Evolutionary conservation across 2,329 filamentous ascomycete genomes (phyloP).

Genomic region (Cyphellophora europaea): DNA sequence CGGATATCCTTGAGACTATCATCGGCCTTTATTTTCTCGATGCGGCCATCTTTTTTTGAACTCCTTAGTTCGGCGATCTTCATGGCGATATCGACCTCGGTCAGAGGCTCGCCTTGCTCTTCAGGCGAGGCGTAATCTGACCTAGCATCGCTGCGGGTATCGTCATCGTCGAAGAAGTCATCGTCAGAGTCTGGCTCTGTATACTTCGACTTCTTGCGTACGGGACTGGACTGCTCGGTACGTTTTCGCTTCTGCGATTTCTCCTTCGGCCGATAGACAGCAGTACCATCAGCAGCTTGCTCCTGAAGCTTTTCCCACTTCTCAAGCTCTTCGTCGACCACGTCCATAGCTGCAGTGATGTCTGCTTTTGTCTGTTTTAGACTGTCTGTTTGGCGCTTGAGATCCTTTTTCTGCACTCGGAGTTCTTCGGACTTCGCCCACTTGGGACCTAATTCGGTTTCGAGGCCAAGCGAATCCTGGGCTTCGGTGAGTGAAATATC

Average conservation of each 20-base stretch:
- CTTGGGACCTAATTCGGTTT: slow-evolving; percentile 22
- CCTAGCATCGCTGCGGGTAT: slow-evolving; percentile 16
- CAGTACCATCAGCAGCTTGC: slow-evolving; percentile 30
- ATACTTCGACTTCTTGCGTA: slow-evolving; percentile 5
- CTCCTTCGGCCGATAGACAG: slow-evolving; percentile 28
- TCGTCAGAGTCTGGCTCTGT: slow-evolving; percentile 17
- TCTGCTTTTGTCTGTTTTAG: slow-evolving; percentile 42
- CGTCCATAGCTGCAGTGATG: slow-evolving; percentile 25
- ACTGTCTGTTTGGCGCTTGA: slow-evolving; percentile 58
- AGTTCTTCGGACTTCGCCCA: slow-evolving; percentile 14
- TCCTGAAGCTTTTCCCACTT: slow-evolving; percentile 34
- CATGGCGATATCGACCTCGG: slow-evolving; percentile 27
- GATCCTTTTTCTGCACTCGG: slow-evolving; percentile 24
- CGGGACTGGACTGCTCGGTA: neutral
- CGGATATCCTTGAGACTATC: slow-evolving; percentile 23
- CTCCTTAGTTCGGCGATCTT: slow-evolving; percentile 36
- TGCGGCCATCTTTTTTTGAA: slow-evolving; percentile 32
- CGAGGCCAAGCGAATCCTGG: slow-evolving; percentile 29
- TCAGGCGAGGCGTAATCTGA: slow-evolving; percentile 21
- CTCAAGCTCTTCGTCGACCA: slow-evolving; percentile 34
- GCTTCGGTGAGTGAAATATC: slow-evolving; percentile 45
- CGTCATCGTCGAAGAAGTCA: slow-evolving; percentile 20
- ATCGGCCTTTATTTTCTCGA: slow-evolving; percentile 18
- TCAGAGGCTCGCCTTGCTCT: slow-evolving; percentile 23
- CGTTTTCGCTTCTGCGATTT: slow-evolving; percentile 34